Percentiles rank a stretch among this genome's conserved stretches.
phyloP scores from a whole-genome alignment of 257 asterid genomes.

The Oldenlandia corymbosa region DNA sequence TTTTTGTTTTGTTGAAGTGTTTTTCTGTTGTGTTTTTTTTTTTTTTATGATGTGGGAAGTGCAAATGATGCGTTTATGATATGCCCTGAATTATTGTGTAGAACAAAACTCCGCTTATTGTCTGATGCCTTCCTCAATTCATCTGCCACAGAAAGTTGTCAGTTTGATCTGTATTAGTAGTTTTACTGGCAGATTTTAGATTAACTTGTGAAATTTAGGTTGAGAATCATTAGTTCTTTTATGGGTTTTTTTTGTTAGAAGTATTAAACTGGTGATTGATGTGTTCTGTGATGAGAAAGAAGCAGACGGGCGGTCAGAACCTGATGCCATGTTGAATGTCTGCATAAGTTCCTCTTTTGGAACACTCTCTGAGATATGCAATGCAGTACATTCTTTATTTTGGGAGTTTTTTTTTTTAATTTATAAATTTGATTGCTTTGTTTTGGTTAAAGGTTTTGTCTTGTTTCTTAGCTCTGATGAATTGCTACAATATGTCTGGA shows the following conservation, averaged over 20 bases:
- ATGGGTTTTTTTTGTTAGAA: too few relatives aligned
- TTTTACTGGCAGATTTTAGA: not conserved
- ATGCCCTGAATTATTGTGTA: conserved; percentile 23
- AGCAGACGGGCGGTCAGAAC: conserved; percentile 94
- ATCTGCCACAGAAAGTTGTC: not conserved
- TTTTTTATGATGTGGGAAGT: not conserved
- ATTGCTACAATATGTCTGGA: conserved; percentile 59
- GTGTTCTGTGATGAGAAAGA: conserved; percentile 44
- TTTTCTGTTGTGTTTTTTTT: not conserved
- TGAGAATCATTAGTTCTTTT: not conserved
- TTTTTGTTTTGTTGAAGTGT: not conserved
- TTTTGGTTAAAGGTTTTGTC: not conserved
- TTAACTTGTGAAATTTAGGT: not conserved
- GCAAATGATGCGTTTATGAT: conserved; percentile 26
- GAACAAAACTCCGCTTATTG: conserved; percentile 26
- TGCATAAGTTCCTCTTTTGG: conserved; percentile 48
- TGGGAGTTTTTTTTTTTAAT: not conserved
- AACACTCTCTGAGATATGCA: conserved; percentile 41
- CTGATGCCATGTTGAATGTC: conserved; percentile 93
- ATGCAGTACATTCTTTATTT: not conserved
- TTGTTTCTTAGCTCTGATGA: conserved; percentile 34
- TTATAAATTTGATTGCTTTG: not conserved
- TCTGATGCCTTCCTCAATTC: conserved; percentile 24
- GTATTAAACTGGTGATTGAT: not conserved
- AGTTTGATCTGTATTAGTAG: not conserved